Evolutionary conservation across 345 rosid genomes (phyloP), one percentile per base, ranked within the genome.

Genomic region (Orychophragmus violaceus): DNA sequence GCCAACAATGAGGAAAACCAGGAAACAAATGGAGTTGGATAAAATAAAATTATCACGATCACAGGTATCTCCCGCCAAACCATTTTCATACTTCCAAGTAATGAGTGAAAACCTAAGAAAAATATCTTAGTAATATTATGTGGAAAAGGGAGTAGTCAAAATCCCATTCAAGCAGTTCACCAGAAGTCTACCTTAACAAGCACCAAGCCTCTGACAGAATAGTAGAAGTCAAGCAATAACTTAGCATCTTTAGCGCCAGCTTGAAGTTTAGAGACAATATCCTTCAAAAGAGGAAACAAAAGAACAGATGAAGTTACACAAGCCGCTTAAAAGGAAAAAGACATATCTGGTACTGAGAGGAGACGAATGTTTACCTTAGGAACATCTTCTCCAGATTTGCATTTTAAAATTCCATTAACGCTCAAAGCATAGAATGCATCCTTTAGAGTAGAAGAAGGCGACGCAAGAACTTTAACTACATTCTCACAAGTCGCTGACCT

Each of bases 391-490:
- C 76, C 62, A 51, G 76, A 72, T 48, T 79, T 66, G 62, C 95
- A 91, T 66, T 86, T 84, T 21, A 82, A 72, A 21, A 91, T 72
- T 56, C 90, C 81, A 72, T 76, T 87, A 45, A 84, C 86, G 65
- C 78, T 89, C 61, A 91, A 77, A 32, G 96, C 96, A 53, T 78
- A 78, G 52, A 87, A 87, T 52, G 79, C 63, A 67, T 95, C 95
- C 70, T 87, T 89, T 1, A 78, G 62, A 70, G 77, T 49, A 17
- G 91, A 86, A 52, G 94, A 80, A 27, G 85, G 67, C 8, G 88
- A 87, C 46, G 70, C 78, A 30, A 87, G 72, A 46, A 80, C 82
- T 62, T 83, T 79, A 10, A 49, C 55, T 6, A 85, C 86, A 56
- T 58, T 71, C 28, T 64, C 74, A 69, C 98, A 95, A 56, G 86